A percentile compares a stretch with the other conserved stretches of the same genome.
Evolutionary conservation across 805 yeast genomes (phyloP).

Genomic region (Candida multigemmis): DNA sequence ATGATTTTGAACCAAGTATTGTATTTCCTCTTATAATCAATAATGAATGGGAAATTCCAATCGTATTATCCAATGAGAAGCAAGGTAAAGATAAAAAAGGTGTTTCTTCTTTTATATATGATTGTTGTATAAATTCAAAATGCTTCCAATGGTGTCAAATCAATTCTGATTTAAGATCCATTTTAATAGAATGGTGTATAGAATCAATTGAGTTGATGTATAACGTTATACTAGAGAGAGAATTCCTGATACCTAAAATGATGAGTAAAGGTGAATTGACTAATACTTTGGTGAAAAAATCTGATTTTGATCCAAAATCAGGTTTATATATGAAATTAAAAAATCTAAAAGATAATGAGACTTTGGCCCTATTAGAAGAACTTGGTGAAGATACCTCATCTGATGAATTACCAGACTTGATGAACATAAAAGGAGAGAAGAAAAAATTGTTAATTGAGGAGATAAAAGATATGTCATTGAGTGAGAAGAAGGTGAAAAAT

Average conservation of each 20-base stretch:
- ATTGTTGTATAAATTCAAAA: slow-evolving; percentile 64
- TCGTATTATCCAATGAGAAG: slow-evolving; percentile 52
- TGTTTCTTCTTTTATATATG: slow-evolving; percentile 52
- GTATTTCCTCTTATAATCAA: slow-evolving; percentile 58
- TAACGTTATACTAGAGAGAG: slow-evolving; percentile 47
- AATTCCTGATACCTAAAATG: slow-evolving; percentile 64
- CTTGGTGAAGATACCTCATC: slow-evolving; percentile 13
- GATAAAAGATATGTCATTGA: slow-evolving; percentile 21
- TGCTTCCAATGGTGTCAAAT: slow-evolving; percentile 55
- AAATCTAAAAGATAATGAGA: slow-evolving; percentile 30
- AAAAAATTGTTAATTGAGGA: slow-evolving; percentile 48
- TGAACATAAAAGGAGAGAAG: slow-evolving; percentile 13
- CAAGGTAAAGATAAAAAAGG: slow-evolving; percentile 68
- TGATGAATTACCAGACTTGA: slow-evolving; percentile 17
- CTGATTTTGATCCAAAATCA: slow-evolving; percentile 30
- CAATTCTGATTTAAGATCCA: slow-evolving; percentile 51
- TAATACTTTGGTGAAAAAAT: slow-evolving; percentile 31
- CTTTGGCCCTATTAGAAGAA: slow-evolving; percentile 36
- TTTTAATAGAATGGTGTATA: slow-evolving; percentile 75
- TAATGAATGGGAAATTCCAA: slow-evolving; percentile 81
- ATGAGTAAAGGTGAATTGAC: slow-evolving; percentile 55
- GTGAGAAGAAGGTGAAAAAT: not conserved
- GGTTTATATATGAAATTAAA: slow-evolving; percentile 26
- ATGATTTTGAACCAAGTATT: slow-evolving; percentile 43
- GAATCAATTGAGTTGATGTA: slow-evolving; percentile 62